Percentiles rank a stretch among this genome's conserved stretches.
Conservation (phyloP, 2,329 filamentous ascomycete species). For the Alternaria rosae region DNA sequence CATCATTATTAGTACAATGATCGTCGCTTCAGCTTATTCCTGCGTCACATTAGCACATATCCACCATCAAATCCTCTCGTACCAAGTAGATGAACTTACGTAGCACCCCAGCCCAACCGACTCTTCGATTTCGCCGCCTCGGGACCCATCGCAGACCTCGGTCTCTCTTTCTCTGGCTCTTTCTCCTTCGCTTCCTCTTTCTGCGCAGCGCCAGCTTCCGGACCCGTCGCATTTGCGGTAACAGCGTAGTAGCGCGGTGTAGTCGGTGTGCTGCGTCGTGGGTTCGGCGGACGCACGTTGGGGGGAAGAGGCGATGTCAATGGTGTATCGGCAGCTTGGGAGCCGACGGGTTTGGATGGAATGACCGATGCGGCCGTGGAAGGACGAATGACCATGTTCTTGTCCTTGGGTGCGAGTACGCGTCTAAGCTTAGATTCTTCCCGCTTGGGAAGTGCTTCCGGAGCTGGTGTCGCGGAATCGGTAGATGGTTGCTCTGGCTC, state of each 20-base stretch:
- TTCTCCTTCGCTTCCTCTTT: neutral
- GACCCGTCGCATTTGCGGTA: neutral
- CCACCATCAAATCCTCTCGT: neutral
- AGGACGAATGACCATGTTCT: slow-evolving; percentile 3
- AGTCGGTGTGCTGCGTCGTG: neutral
- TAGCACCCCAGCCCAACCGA: slow-evolving; percentile 26
- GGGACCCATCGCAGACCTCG: slow-evolving; percentile 7
- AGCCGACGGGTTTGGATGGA: neutral
- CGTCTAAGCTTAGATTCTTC: slow-evolving; percentile 5
- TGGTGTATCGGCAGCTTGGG: neutral
- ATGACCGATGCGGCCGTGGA: slow-evolving; percentile 4
- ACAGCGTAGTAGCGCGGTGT: slow-evolving; percentile 29
- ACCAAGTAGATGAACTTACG: slow-evolving; percentile 20
- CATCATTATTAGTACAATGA: slow-evolving; percentile 6
- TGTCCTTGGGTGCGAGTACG: slow-evolving; percentile 10
- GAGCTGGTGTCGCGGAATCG: neutral
- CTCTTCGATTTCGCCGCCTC: slow-evolving; percentile 23
- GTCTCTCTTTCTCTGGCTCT: slow-evolving; percentile 5
- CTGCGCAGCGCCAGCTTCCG: neutral
- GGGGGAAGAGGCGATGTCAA: neutral
- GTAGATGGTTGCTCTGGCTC: slow-evolving; percentile 10
- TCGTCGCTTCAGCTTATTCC: slow-evolving; percentile 24
- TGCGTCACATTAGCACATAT: slow-evolving; percentile 4
- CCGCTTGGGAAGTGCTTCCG: neutral
- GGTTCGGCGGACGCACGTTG: neutral